phyloP scores from a whole-genome alignment of 78 protist species.

The Dictyostelium intermedium region DNA sequence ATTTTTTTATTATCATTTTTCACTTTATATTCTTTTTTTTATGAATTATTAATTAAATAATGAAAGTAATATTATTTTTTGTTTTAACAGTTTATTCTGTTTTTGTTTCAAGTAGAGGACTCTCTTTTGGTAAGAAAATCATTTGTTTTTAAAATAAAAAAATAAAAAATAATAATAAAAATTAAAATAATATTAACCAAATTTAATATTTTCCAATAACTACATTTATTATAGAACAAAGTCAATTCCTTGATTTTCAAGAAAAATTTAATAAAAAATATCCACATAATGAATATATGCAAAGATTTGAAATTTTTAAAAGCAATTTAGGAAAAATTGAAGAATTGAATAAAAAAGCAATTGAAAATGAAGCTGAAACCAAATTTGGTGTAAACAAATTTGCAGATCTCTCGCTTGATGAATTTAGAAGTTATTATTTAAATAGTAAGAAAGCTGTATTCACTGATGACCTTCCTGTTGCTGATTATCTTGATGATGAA shows the following conservation, averaged over 20 bases:
- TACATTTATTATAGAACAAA: constrained; percentile 12
- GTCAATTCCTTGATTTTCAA: constrained; percentile 29
- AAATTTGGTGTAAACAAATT: constrained; percentile 68
- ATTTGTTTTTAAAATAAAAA: neutral
- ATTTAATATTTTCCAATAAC: too few relatives aligned
- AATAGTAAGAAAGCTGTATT: neutral
- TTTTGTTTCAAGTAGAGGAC: neutral
- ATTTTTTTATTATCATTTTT: neutral
- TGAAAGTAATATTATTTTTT: neutral
- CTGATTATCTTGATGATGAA: neutral
- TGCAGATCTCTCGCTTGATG: constrained; percentile 44
- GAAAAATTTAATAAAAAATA: constrained; percentile 28
- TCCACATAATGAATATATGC: constrained; percentile 2
- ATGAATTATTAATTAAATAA: neutral
- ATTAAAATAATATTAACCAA: neutral
- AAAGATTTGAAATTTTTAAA: constrained; percentile 19
- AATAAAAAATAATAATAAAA: neutral
- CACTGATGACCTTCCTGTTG: neutral
- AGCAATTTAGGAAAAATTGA: constrained; percentile 21
- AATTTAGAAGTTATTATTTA: constrained; percentile 55
- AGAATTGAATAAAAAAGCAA: neutral
- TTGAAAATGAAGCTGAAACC: neutral
- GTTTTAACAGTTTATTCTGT: neutral
- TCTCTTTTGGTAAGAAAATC: neutral
- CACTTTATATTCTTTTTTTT: neutral